phyloP scores from a whole-genome alignment of 345 rosid species.

The Pugionium cornutum region DNA sequence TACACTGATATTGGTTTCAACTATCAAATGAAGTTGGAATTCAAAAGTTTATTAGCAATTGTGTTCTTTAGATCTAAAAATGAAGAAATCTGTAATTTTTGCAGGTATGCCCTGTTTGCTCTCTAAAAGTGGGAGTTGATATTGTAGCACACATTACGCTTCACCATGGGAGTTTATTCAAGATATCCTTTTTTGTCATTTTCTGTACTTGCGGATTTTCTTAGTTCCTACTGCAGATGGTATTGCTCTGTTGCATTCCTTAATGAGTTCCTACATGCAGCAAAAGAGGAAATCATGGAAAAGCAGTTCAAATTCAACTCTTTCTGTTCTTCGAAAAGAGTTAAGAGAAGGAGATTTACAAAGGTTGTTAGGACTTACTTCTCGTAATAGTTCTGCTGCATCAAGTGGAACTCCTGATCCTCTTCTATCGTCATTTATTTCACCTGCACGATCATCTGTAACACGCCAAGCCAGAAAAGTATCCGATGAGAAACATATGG shows the following conservation, averaged over 20 bases:
- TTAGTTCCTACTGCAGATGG: not conserved
- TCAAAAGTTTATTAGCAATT: not conserved
- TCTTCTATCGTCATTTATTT: slow-evolving; percentile 78
- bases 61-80: slow-evolving; percentile 4
- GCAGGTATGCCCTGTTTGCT: slow-evolving; percentile 94
- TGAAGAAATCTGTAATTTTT: not conserved
- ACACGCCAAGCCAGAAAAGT: slow-evolving; percentile 52
- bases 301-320: slow-evolving; percentile 73
- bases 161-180: slow-evolving; percentile 85
- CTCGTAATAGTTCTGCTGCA: slow-evolving; percentile 56
- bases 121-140: slow-evolving; percentile 83
- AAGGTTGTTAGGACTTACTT: slow-evolving; percentile 71
- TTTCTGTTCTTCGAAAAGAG: slow-evolving; percentile 79
- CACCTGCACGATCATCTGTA: slow-evolving; percentile 54
- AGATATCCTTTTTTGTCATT: slow-evolving; percentile 66
- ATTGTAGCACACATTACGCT: slow-evolving; percentile 93
- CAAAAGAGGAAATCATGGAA: slow-evolving; percentile 79
- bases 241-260: slow-evolving; percentile 50
- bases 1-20: not conserved
- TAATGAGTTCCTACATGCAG: slow-evolving; percentile 74
- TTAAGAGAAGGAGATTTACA: slow-evolving; percentile 86
- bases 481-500: slow-evolving; percentile 50
- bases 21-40: not conserved
- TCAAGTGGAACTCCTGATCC: slow-evolving; percentile 81
- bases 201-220: not conserved